These are phyloP conservation scores for Corynascus novoguineensis DNA, from an alignment of 495 filamentous ascomycete species.

Conservation along the genomic window DNA sequence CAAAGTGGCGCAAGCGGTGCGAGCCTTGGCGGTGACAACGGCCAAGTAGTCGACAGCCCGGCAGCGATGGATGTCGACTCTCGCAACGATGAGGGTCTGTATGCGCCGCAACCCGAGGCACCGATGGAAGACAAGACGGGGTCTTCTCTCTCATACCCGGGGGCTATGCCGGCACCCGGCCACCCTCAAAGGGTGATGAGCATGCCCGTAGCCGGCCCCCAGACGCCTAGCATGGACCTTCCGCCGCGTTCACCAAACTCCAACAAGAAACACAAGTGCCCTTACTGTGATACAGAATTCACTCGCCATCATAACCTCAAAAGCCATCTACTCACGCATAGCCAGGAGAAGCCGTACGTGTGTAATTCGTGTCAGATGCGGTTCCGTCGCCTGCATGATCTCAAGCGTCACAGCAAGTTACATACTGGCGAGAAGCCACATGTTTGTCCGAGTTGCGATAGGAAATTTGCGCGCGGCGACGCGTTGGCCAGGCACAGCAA, in stretches of 20 bases:
- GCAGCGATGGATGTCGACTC: constrained; percentile 41
- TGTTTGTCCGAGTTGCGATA: constrained; percentile 86
- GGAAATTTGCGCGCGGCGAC: constrained; percentile 92
- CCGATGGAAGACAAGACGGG: constrained; percentile 45
- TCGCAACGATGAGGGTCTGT: constrained; percentile 29
- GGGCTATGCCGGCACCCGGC: constrained; percentile 38
- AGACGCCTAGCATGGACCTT: constrained; percentile 48
- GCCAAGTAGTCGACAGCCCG: constrained; percentile 39
- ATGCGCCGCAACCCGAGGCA: constrained; percentile 39
- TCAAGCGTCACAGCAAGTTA: constrained; percentile 93
- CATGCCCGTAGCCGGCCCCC: constrained; percentile 57
- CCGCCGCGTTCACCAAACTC: constrained; percentile 50
- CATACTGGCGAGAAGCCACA: constrained; percentile 96
- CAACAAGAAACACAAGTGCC: constrained; percentile 88
- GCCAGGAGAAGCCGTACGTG: constrained; percentile 94
- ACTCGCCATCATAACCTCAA: constrained; percentile 99
- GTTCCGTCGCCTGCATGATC: constrained; percentile 87
- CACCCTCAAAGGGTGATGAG: constrained; percentile 64
- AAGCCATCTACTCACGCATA: constrained; percentile 94
- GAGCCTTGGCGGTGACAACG: constrained; percentile 33
- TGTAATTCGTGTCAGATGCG: constrained; percentile 84
- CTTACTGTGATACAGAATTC: constrained; percentile 92
- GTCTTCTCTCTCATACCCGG: constrained; percentile 42
- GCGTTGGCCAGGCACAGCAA: constrained; percentile 92
- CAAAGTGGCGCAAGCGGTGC: constrained; percentile 36